A percentile compares a stretch with the other conserved stretches of the same genome.
Conservation (phyloP, 345 rosid species). For the Sonneratia alba region DNA sequence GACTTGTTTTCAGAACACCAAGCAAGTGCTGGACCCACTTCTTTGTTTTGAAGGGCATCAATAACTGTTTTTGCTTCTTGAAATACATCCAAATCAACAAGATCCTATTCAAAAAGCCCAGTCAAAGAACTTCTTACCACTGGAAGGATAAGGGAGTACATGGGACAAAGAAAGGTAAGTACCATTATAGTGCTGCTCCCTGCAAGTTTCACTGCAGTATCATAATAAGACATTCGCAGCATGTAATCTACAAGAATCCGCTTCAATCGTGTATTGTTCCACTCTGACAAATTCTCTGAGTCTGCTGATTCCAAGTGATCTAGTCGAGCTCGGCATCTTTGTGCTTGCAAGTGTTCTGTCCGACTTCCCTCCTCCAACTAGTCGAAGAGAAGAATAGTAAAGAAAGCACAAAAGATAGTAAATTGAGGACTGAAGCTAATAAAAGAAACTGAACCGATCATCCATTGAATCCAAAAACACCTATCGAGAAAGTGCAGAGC, state of each 20-base stretch:
- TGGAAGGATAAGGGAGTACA: neutral
- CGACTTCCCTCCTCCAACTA: slow-evolving; percentile 83
- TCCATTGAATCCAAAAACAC: neutral
- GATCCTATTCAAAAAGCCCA: slow-evolving; percentile 46
- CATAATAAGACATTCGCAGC: slow-evolving; percentile 85
- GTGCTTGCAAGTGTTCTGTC: slow-evolving; percentile 72
- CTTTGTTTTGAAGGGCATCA: slow-evolving; percentile 74
- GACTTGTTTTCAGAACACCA: slow-evolving; percentile 94
- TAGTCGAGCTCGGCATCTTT: slow-evolving; percentile 77
- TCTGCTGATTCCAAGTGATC: slow-evolving; percentile 84
- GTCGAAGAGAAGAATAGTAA: neutral
- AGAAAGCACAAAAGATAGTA: neutral
- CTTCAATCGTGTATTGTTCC: slow-evolving; percentile 65
- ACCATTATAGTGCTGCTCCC: slow-evolving; percentile 70
- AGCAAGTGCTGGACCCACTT: slow-evolving; percentile 72
- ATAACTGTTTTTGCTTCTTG: slow-evolving; percentile 79
- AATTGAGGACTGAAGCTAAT: neutral
- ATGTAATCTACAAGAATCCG: slow-evolving; percentile 89
- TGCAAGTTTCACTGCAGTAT: slow-evolving; percentile 69
- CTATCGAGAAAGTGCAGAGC: neutral
- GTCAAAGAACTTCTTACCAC: neutral
- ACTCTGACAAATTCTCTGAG: slow-evolving; percentile 57
- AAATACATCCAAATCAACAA: slow-evolving; percentile 87
- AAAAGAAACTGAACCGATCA: neutral
- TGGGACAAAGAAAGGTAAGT: neutral